Evolutionary conservation across 2,329 filamentous ascomycete genomes (phyloP).

Genomic region (Colletotrichum graminicola): DNA sequence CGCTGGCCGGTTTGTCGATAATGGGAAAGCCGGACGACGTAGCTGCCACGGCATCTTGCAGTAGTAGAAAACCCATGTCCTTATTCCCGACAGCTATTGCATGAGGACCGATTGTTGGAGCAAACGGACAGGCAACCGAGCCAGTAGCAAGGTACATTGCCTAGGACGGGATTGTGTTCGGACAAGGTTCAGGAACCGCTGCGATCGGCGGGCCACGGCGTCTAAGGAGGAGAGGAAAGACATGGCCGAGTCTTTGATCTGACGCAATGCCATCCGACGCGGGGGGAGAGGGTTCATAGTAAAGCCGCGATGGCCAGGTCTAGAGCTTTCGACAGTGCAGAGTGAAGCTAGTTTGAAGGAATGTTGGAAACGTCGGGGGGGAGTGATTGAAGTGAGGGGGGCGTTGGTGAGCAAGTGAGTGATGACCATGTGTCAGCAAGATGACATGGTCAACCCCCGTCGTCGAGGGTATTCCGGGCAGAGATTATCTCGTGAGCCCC

Average conservation of each 20-base stretch:
- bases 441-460: slow-evolving; percentile 21
- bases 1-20: slow-evolving; percentile 32
- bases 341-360: slow-evolving; percentile 8
- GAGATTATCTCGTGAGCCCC: background rate
- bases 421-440: slow-evolving; percentile 5
- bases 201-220: slow-evolving; percentile 32
- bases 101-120: slow-evolving; percentile 24
- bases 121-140: slow-evolving; percentile 6
- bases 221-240: slow-evolving; percentile 8
- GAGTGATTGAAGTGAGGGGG: slow-evolving; percentile 9
- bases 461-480: background rate
- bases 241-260: slow-evolving; percentile 23
- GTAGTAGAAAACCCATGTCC: slow-evolving; percentile 33
- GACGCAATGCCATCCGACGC: slow-evolving; percentile 29
- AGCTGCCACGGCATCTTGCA: slow-evolving; percentile 33
- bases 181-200: slow-evolving; percentile 38
- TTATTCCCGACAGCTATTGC: slow-evolving; percentile 16
- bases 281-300: background rate
- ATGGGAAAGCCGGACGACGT: slow-evolving; percentile 30
- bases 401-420: background rate
- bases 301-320: slow-evolving; percentile 6
- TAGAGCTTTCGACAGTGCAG: background rate
- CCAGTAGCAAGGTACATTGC: slow-evolving; percentile 16
- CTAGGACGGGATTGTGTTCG: slow-evolving; percentile 31
- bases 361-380: background rate